Base-by-base conservation (phyloP, 352 stramenopile species). In the Nothophytophthora sp. region DNA sequence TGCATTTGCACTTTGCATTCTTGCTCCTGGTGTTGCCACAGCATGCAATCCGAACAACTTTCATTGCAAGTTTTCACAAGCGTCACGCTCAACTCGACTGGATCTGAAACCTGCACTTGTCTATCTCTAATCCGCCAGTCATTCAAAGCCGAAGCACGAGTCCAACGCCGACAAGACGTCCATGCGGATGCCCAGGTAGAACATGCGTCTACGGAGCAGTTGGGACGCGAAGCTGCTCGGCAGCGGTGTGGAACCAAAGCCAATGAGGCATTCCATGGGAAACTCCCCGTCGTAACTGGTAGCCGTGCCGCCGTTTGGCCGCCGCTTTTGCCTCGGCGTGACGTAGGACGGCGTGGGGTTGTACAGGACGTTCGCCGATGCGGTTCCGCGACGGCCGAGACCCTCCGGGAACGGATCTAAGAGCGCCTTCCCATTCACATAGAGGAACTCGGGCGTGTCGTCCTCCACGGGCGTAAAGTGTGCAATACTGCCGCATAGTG, bases 341-440 rank as follows among this genome's bases (percentile, higher is more conserved):
- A 86, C 57, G 55, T 79, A 63, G 0, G 54, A 55, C 19, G 73
- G 67, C 6, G 69, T 67, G 18, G 66, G 44, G 37, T 74, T 78
- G 42, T 75, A 79, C 37, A 86, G 24, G 5, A 62, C 53, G 47
- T 69, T 72, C n/a, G 50, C 48, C 4, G 63, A 64, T 5, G 59
- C 37, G 28, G 55, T 50, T 18, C 48, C 52, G 16, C 66, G 33
- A 37, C 68, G 51, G 20, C 74, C 32, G 10, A 68, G 34, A 13
- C 62, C 64, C 4, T 58, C 18, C 0, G 70, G 55, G 30, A 70
- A 73, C 20, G 72, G 72, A 29, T 83, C 59, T 10, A 86, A 20
- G 6, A 86, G 61, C n/a, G 67, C 67, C 13, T 74, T 76, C n/a
- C 69, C 74, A 44, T 82, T 80, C 6, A 85, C 55, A 42, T 85